Conservation (phyloP, 352 stramenopile genomes). For the Pythium pyrilobum region DNA sequence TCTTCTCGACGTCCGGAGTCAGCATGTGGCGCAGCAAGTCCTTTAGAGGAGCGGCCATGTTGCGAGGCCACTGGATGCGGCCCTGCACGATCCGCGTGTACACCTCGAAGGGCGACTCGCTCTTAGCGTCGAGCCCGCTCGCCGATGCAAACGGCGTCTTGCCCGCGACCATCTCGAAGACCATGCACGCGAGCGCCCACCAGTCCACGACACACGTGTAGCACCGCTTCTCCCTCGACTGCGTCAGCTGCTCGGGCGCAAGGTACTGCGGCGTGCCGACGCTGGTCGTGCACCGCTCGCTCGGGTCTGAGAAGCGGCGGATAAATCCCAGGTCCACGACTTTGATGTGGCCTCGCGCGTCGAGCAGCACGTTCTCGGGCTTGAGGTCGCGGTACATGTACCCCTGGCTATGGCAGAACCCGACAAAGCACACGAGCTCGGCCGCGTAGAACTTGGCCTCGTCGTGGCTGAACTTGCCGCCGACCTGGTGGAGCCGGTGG, state of each 20-base stretch:
- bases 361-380: constrained; percentile 88
- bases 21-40: constrained; percentile 72
- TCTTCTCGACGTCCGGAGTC: constrained; percentile 35
- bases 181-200: constrained; percentile 76
- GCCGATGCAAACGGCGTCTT: constrained; percentile 60
- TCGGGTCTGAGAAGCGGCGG: constrained; percentile 27
- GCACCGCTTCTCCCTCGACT: constrained; percentile 36
- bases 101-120: constrained; percentile 84
- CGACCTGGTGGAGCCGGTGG: constrained; percentile 42
- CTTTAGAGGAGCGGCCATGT: constrained; percentile 36
- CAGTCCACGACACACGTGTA: constrained; percentile 82
- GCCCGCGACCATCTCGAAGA: constrained; percentile 79
- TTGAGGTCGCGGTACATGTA: constrained; percentile 89
- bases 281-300: constrained; percentile 44
- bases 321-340: constrained; percentile 71
- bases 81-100: constrained; percentile 77
- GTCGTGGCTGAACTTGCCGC: constrained; percentile 44
- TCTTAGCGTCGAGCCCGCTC: constrained; percentile 17
- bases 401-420: constrained; percentile 37
- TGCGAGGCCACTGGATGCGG: constrained; percentile 45
- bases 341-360: constrained; percentile 54
- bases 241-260: constrained; percentile 66
- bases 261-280: constrained; percentile 73
- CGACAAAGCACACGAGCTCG: constrained; percentile 57
- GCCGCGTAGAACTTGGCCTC: constrained; percentile 78